Base-by-base conservation (phyloP, 805 yeast species). In the Kockiozyma suomiensis region DNA sequence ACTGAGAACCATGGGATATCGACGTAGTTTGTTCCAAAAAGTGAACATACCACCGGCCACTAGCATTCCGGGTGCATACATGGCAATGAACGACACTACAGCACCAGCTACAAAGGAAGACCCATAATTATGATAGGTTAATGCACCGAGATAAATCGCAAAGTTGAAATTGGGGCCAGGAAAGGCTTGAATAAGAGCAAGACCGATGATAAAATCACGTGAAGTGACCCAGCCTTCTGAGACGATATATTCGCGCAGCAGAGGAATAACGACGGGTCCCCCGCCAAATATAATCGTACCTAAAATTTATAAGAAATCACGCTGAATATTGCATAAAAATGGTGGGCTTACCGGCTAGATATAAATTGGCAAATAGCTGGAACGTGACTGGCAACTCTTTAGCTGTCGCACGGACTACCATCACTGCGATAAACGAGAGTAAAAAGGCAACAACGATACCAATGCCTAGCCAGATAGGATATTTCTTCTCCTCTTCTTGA, bases 31-130 rank as follows among this genome's bases (percentile, higher is more conserved):
- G 46, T 61, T 38, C 65, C 65, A 61, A 26, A 61, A 61, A 8
- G 65, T 59, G 26, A 61, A 61, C 62, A 61, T 61, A 35, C 64
- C 65, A 2, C 65, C 60, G 13, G 65, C 65, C 15, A 59, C 54
- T 13, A 56, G 59, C 61, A 61, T 61, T 35, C 62, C 62, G 1
- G 62, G 62, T 4, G 64, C 54, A 26, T 61, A 61, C 28, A 61
- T 56, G 30, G 55, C 64, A 19, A 61, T 42, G 28, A 61, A 61
- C 19, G 64, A 52, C 28, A 58, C 64, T 3, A 58, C 21, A 15
- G 64, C 64, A 25, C 62, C 64, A 1, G 21, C 40, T 19, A 59
- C 28, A 10, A 47, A 17, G 2, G 62, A 52, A 10, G 50, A 32
- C 13, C 64, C 62, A 28, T 46, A 15, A 45, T 61, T 61, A 41